phyloP scores from a whole-genome alignment of 306 rosid genomes.

The Rosa multiflora region DNA sequence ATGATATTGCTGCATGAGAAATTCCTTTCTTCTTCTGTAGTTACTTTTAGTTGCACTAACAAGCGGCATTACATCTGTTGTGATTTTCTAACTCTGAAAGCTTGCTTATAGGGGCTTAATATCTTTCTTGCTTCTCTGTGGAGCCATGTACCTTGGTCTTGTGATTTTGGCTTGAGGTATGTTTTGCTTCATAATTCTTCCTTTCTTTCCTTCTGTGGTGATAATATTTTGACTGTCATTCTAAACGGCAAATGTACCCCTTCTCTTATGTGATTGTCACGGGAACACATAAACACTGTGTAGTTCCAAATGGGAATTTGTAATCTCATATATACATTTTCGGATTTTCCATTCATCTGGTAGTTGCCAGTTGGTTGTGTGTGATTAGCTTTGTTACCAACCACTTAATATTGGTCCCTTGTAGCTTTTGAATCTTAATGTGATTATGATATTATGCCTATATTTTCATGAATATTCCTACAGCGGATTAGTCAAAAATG shows the following conservation, averaged over 20 bases:
- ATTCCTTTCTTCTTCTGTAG: not conserved
- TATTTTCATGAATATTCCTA: not conserved
- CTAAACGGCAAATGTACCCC: not conserved
- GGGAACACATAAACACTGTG: not conserved
- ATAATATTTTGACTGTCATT: not conserved
- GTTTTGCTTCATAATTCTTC: not conserved
- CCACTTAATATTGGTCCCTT: not conserved
- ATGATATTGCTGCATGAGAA: not conserved
- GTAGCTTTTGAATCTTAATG: not conserved
- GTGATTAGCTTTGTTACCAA: not conserved
- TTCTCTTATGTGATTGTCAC: not conserved
- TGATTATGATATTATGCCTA: not conserved
- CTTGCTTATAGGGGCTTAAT: slow-evolving; percentile 52
- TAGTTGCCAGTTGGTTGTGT: not conserved
- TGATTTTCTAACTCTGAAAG: slow-evolving; percentile 11
- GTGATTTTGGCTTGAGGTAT: slow-evolving; percentile 59
- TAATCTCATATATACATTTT: not conserved
- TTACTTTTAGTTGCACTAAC: not conserved
- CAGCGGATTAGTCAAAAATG: not conserved
- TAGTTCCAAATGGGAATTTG: not conserved
- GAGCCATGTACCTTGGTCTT: slow-evolving; percentile 58
- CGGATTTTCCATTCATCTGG: not conserved
- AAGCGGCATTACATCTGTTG: not conserved
- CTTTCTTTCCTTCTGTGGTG: not conserved
- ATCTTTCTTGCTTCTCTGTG: slow-evolving; percentile 53